These are phyloP conservation scores for Neckera pumila DNA, from an alignment of 225 moss, liverwort and hornwort species.

Conservation along the genomic window DNA sequence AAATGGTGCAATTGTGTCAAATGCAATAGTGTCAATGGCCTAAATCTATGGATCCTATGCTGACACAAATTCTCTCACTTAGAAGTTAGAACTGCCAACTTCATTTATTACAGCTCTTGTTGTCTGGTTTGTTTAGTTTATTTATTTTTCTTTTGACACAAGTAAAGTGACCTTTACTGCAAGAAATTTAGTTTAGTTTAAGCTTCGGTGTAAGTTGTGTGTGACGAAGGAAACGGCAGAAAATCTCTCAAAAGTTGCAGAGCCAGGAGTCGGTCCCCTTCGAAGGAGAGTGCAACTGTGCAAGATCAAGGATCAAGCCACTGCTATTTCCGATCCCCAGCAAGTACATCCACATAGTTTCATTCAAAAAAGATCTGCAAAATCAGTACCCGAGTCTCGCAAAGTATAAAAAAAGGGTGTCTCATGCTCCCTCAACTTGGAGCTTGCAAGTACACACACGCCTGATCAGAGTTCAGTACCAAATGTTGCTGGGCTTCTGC, in stretches of 20 bases:
- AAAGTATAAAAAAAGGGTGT: background rate
- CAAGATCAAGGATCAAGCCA: background rate
- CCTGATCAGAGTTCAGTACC: background rate
- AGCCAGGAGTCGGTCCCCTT: background rate
- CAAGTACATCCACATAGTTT: background rate
- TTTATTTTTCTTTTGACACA: no score
- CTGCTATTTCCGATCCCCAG: background rate
- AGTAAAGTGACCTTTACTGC: no score
- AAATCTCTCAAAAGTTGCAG: background rate
- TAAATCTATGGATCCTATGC: background rate
- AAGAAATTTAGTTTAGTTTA: background rate
- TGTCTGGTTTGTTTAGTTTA: background rate
- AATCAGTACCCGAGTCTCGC: background rate
- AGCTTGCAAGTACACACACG: background rate
- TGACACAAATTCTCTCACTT: background rate
- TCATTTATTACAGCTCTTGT: background rate
- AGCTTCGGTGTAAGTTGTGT: background rate
- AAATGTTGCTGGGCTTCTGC: background rate
- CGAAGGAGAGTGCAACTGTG: background rate
- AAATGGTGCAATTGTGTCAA: no score
- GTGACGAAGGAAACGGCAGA: background rate
- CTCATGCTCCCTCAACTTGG: background rate
- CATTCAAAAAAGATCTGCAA: slow-evolving; percentile 1
- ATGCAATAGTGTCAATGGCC: background rate
- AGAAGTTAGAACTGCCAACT: background rate